phyloP scores from a whole-genome alignment of 2,329 filamentous ascomycete genomes.

The Cytospora leucostoma region DNA sequence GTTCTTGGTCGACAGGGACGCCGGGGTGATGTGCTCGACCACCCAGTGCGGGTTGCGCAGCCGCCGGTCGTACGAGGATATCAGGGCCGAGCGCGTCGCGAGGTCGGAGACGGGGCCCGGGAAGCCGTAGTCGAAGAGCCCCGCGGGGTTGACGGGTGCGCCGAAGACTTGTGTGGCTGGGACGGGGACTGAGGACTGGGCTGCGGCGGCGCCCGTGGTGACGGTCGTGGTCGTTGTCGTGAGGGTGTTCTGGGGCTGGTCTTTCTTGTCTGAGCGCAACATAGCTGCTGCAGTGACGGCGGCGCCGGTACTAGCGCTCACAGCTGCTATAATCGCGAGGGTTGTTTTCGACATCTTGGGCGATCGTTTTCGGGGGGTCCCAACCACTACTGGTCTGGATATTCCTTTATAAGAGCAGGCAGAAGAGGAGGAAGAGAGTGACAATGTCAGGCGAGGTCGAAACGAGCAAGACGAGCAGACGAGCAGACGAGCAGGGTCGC shows the following conservation, averaged over 20 bases:
- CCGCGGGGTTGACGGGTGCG: constrained; percentile 68
- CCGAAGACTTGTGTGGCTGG: constrained; percentile 61
- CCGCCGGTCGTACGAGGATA: constrained; percentile 88
- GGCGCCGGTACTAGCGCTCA: constrained; percentile 75
- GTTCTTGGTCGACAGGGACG: constrained; percentile 71
- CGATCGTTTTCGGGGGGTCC: constrained; percentile 2
- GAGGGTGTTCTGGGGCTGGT: constrained; percentile 39
- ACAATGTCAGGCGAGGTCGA: constrained; percentile 26
- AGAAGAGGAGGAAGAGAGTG: constrained; percentile 7
- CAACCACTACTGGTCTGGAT: background rate
- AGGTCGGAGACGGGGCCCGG: constrained; percentile 87
- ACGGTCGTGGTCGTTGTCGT: constrained; percentile 39
- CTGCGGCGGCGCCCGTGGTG: constrained; percentile 34
- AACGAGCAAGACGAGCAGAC: constrained; percentile 15
- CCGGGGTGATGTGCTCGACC: constrained; percentile 91
- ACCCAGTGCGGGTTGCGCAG: constrained; percentile 94
- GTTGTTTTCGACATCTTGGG: constrained; percentile 75
- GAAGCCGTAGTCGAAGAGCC: constrained; percentile 85
- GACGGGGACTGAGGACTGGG: constrained; percentile 42
- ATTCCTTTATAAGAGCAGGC: constrained; percentile 25
- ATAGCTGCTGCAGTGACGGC: constrained; percentile 70
- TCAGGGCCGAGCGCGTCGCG: constrained; percentile 71
- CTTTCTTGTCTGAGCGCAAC: constrained; percentile 49
- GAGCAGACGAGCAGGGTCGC: background rate
- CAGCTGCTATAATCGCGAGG: constrained; percentile 72